phyloP scores from a whole-genome alignment of 208 protist species.

The Crithidia expoeki region DNA sequence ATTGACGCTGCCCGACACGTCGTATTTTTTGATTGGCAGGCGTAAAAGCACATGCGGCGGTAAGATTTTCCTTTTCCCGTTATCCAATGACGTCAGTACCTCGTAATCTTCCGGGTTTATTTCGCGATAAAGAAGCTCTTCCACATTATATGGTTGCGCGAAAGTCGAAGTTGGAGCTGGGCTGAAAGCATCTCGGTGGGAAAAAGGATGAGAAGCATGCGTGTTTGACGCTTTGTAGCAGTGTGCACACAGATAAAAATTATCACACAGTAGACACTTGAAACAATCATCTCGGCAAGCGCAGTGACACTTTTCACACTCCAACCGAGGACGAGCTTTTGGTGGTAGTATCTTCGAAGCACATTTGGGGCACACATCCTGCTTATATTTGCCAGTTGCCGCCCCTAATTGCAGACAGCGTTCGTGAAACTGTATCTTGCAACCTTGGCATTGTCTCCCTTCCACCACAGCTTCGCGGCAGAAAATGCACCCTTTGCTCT shows the following conservation, averaged over 20 bases:
- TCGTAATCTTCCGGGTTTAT: constrained; percentile 87
- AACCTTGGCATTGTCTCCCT: constrained; percentile 14
- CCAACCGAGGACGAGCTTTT: neutral
- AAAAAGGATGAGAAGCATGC: constrained; percentile 59
- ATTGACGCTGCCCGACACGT: constrained; percentile 5
- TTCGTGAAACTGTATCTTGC: constrained; percentile 29
- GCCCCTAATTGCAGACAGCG: constrained; percentile 29
- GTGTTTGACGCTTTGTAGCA: constrained; percentile 42
- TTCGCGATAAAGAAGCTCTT: constrained; percentile 65
- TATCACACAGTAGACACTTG: constrained; percentile 55
- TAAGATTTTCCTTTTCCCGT: constrained; percentile 28
- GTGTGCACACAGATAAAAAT: constrained; percentile 42
- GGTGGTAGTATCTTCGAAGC: neutral
- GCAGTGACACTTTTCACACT: constrained; percentile 24
- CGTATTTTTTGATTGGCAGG: constrained; percentile 18
- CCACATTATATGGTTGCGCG: constrained; percentile 22
- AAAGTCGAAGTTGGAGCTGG: neutral
- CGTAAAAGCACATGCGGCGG: constrained; percentile 29
- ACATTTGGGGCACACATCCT: constrained; percentile 1
- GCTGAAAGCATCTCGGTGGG: neutral
- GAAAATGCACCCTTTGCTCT: constrained; percentile 33
- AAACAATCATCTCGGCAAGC: constrained; percentile 35
- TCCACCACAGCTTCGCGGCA: constrained; percentile 24
- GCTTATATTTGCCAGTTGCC: neutral
- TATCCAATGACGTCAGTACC: constrained; percentile 57